Percentiles rank a stretch among this genome's conserved stretches.
Evolutionary conservation across 73 alveolate species (phyloP).

Genomic region (Tetrahymena thermophila): DNA sequence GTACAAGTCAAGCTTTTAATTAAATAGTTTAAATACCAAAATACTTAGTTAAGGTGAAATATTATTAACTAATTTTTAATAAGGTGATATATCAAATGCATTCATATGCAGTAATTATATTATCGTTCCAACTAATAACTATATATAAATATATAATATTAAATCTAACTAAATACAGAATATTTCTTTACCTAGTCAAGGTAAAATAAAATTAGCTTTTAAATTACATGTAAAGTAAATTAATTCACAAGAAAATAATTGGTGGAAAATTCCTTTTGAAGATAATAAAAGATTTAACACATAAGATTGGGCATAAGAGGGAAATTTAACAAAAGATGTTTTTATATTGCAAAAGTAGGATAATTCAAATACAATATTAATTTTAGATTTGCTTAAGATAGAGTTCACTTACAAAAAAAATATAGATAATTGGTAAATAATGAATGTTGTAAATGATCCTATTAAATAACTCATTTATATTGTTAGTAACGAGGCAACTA

Average conservation of each 20-base stretch:
- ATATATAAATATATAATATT: too few species aligned
- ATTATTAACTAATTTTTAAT: neutral
- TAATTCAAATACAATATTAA: too few species aligned
- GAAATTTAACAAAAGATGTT: neutral
- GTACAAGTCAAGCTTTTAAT: neutral
- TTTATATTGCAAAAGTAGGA: neutral
- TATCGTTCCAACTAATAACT: neutral
- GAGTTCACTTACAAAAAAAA: too few species aligned
- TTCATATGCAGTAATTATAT: neutral
- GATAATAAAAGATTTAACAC: neutral
- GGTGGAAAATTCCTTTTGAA: neutral
- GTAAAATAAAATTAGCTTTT: neutral
- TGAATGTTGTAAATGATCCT: neutral
- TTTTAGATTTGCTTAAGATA: neutral
- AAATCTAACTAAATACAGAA: neutral
- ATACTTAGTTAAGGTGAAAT: neutral
- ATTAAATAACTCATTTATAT: too few species aligned
- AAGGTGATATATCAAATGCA: neutral
- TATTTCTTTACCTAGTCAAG: neutral
- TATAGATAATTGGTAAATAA: neutral
- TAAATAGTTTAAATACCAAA: too few species aligned
- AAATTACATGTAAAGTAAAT: too few species aligned
- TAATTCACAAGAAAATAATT: neutral
- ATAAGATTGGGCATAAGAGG: neutral
- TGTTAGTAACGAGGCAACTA: neutral